Conservation (phyloP, 2,329 filamentous ascomycete species). For the Emydomyces testavorans region DNA sequence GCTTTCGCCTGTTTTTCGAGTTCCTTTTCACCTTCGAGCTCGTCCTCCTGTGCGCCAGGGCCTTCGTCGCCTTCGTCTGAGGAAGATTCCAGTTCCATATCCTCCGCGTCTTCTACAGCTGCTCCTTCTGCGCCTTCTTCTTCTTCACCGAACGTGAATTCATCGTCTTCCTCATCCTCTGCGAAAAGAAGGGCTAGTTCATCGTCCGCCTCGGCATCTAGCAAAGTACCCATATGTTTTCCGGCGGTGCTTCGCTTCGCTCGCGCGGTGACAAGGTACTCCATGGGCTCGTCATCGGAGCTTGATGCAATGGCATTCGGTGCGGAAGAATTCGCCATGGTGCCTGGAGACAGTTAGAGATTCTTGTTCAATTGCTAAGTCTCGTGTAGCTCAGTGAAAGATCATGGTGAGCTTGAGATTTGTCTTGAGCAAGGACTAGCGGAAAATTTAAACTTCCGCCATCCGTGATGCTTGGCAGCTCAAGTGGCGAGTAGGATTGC, state of each 20-base stretch:
- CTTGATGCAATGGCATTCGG: constrained; percentile 1
- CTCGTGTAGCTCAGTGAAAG: background rate
- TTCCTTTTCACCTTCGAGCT: constrained; percentile 78
- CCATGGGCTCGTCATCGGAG: constrained; percentile 9
- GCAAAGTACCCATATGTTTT: constrained; percentile 67
- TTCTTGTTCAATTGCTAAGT: background rate
- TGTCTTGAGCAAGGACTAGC: no score
- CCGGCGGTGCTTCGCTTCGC: constrained; percentile 70
- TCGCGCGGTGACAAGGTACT: constrained; percentile 60
- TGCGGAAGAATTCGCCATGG: constrained; percentile 7
- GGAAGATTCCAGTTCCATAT: constrained; percentile 77
- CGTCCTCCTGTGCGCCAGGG: constrained; percentile 45
- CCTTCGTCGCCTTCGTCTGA: constrained; percentile 68
- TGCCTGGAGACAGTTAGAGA: background rate
- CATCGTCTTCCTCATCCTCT: constrained; percentile 56
- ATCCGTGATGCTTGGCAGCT: background rate
- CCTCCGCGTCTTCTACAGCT: constrained; percentile 47
- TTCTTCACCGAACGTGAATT: constrained; percentile 25
- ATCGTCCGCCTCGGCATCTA: constrained; percentile 60
- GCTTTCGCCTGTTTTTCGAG: constrained; percentile 64
- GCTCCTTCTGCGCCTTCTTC: constrained; percentile 38
- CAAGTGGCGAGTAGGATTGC: constrained; percentile 4
- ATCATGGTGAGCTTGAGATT: background rate
- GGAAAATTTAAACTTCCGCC: no score
- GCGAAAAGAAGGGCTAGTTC: constrained; percentile 63